phyloP scores from a whole-genome alignment of 164 flowering plant species.

The Cinnamomum micranthum region DNA sequence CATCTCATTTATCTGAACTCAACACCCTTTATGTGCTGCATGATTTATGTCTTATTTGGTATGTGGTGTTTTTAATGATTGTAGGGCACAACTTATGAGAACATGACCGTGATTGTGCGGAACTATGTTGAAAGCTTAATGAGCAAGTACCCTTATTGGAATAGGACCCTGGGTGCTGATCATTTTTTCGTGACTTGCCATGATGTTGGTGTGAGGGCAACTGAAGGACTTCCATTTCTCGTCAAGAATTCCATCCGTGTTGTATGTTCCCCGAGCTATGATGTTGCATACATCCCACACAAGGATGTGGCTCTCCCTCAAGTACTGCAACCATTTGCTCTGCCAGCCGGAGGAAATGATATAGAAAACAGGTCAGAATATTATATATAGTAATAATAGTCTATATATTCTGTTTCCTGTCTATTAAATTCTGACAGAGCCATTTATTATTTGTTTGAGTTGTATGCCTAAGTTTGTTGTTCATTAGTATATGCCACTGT shows the following conservation, averaged over 20 bases:
- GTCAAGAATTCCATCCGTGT: conserved; percentile 89
- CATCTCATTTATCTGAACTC: neutral
- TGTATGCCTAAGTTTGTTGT: neutral
- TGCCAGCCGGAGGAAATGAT: conserved; percentile 94
- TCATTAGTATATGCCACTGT: neutral
- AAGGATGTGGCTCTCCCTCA: conserved; percentile 98
- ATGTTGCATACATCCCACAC: conserved; percentile 95
- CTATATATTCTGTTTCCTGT: neutral
- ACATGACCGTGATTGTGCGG: conserved; percentile 87
- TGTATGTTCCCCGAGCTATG: conserved; percentile 95
- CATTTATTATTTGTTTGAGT: neutral
- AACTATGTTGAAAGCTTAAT: conserved; percentile 73
- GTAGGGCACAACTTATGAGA: conserved; percentile 93
- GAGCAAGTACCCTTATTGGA: conserved; percentile 92
- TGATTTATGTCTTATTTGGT: conserved; percentile 1
- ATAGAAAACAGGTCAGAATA: conserved; percentile 63
- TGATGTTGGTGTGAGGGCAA: conserved; percentile 98
- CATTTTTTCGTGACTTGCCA: conserved; percentile 98
- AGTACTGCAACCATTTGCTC: conserved; percentile 98
- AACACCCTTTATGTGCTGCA: neutral
- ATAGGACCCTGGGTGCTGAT: conserved; percentile 95
- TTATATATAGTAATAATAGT: neutral
- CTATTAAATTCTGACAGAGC: neutral
- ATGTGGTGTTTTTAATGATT: conserved; percentile 6
- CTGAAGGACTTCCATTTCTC: conserved; percentile 78